These are phyloP conservation scores for Effrenium voratum DNA, from an alignment of 73 alveolate genomes.

Conservation along the genomic window DNA sequence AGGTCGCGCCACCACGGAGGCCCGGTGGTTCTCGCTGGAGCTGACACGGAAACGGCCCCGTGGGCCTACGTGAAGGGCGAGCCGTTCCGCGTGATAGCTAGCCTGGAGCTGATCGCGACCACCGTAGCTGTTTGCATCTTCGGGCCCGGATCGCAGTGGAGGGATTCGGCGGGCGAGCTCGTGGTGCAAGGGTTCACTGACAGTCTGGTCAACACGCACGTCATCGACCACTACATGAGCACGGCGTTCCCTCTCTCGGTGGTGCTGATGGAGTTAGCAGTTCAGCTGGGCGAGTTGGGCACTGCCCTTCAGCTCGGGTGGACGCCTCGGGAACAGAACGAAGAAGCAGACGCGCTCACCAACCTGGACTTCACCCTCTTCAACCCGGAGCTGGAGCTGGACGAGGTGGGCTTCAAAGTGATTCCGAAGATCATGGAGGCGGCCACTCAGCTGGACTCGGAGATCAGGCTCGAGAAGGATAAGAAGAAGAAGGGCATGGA, in stretches of 20 bases:
- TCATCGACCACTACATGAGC: neutral
- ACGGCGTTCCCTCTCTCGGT: neutral
- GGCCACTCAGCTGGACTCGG: no score
- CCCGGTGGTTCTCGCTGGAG: neutral
- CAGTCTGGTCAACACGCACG: neutral
- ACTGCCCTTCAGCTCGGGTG: neutral
- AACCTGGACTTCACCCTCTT: neutral
- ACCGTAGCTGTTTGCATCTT: neutral
- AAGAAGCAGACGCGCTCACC: neutral
- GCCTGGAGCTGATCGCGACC: conserved; percentile 7
- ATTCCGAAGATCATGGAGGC: no score
- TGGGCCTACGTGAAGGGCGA: conserved; percentile 25
- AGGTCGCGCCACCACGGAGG: neutral
- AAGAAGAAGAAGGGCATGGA: no score
- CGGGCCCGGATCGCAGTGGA: neutral
- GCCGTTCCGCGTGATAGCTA: neutral
- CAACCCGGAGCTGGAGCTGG: no score
- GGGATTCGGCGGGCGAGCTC: no score
- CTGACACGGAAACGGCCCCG: conserved; percentile 2
- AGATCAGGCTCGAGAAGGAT: no score
- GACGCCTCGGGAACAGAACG: conserved; percentile 5
- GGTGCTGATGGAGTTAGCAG: neutral
- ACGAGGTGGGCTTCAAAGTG: no score
- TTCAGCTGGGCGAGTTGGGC: neutral
- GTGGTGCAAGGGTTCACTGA: neutral